Conservation (phyloP, 441 rosid species). For the Corymbia calophylla region DNA sequence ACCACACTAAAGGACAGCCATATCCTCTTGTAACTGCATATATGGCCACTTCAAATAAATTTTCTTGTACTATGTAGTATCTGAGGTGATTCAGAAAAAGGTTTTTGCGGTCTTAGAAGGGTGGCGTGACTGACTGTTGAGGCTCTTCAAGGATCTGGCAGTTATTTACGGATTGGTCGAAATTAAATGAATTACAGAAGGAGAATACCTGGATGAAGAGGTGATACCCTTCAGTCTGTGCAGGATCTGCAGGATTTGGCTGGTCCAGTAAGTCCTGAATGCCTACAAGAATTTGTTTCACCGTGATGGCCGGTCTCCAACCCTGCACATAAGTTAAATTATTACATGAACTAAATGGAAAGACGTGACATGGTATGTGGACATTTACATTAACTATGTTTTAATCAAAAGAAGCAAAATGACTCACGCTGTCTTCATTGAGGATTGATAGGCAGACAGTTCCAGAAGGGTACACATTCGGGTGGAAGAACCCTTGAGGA, state of each 20-base stretch:
- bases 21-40: not conserved
- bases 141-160: not conserved
- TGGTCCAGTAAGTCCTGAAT: slow-evolving; percentile 17
- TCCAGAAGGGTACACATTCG: slow-evolving; percentile 18
- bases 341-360: not conserved
- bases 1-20: not conserved
- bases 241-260: slow-evolving; percentile 22
- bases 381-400: not conserved
- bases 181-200: not conserved
- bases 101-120: not conserved
- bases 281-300: slow-evolving; percentile 17
- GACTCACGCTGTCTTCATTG: slow-evolving; percentile 16
- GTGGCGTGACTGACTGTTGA: not conserved
- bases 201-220: slow-evolving; percentile 11
- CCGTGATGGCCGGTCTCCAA: slow-evolving; percentile 16
- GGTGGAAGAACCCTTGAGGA: slow-evolving; percentile 16
- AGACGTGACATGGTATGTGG: not conserved
- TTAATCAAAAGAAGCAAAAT: not conserved
- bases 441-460: slow-evolving; percentile 17
- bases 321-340: slow-evolving; percentile 1
- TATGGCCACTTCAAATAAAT: not conserved
- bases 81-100: not conserved
- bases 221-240: slow-evolving; percentile 17
- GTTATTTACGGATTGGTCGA: not conserved
- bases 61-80: not conserved